Percentiles rank a stretch among this genome's conserved stretches.
phyloP scores from a whole-genome alignment of 305 asterid genomes.

The Rubia peregrina region DNA sequence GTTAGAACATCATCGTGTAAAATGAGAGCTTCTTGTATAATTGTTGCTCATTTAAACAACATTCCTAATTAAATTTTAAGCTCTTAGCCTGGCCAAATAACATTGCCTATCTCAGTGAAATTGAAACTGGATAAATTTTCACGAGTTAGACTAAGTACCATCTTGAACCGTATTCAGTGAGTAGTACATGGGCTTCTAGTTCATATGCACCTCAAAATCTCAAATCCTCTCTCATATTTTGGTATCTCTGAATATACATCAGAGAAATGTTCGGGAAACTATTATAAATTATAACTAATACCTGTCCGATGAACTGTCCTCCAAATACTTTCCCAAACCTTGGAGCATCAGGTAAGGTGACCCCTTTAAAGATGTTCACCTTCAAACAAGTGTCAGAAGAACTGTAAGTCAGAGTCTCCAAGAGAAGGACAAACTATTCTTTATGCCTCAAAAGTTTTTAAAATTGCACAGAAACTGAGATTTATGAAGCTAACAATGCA shows the following conservation, averaged over 20 bases:
- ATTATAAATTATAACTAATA: conserved; percentile 19
- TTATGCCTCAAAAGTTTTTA: not conserved
- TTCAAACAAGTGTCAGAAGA: conserved; percentile 24
- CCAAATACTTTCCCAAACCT: conserved; percentile 86
- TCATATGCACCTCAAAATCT: not conserved
- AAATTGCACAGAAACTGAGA: not conserved
- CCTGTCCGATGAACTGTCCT: conserved; percentile 98
- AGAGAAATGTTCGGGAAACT: not conserved
- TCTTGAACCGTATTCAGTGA: not conserved
- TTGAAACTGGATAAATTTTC: not conserved
- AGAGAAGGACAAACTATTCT: not conserved
- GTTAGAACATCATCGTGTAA: not conserved
- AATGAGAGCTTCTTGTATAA: not conserved
- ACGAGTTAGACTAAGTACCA: not conserved
- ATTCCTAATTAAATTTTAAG: not conserved
- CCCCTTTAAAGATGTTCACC: conserved; percentile 79
- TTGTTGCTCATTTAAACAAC: not conserved
- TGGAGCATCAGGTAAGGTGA: conserved; percentile 91
- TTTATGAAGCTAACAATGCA: not conserved
- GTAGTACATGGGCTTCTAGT: not conserved
- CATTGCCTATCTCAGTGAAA: not conserved
- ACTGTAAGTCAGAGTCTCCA: conserved; percentile 1
- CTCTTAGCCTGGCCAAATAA: not conserved
- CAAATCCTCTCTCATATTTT: not conserved
- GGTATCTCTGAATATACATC: not conserved